Evolutionary conservation across 202 grass and related monocot species (phyloP).

Genomic region (Carex sylvatica): DNA sequence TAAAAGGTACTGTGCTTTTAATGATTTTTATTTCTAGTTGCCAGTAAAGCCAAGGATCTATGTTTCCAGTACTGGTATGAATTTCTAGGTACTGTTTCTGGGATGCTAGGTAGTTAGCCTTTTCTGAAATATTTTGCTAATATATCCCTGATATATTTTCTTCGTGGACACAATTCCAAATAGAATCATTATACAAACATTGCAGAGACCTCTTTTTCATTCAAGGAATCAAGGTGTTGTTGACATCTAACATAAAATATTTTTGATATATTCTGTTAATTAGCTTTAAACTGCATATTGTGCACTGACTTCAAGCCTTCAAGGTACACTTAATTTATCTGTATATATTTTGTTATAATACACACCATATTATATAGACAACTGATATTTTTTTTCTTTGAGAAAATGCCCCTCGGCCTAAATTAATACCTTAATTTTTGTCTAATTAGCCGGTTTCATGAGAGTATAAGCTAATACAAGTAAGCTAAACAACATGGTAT

Average conservation of each 20-base stretch:
- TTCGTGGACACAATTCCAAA: not conserved
- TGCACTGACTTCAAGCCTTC: not conserved
- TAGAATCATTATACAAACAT: not conserved
- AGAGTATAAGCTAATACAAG: not conserved
- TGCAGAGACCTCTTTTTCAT: not conserved
- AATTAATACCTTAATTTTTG: not conserved
- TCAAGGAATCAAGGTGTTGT: constrained; percentile 2
- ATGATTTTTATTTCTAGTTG: constrained; percentile 23
- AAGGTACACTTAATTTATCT: not conserved
- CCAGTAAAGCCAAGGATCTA: constrained; percentile 14
- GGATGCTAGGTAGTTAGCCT: constrained; percentile 9
- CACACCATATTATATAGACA: not conserved
- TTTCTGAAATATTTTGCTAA: constrained; percentile 7
- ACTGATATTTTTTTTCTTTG: not conserved
- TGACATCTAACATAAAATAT: constrained; percentile 4
- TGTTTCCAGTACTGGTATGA: constrained; percentile 13
- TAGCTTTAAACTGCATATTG: not conserved
- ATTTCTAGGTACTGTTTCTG: constrained; percentile 26
- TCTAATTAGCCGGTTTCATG: not conserved
- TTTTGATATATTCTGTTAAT: not conserved
- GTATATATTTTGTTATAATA: not conserved
- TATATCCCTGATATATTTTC: constrained; percentile 10
- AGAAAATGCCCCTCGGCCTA: not conserved
- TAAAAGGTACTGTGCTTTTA: constrained; percentile 17
- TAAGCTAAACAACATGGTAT: not conserved